phyloP scores from a whole-genome alignment of 1,284 basidiomycete genomes.

The Fistulinella cinereoalba region DNA sequence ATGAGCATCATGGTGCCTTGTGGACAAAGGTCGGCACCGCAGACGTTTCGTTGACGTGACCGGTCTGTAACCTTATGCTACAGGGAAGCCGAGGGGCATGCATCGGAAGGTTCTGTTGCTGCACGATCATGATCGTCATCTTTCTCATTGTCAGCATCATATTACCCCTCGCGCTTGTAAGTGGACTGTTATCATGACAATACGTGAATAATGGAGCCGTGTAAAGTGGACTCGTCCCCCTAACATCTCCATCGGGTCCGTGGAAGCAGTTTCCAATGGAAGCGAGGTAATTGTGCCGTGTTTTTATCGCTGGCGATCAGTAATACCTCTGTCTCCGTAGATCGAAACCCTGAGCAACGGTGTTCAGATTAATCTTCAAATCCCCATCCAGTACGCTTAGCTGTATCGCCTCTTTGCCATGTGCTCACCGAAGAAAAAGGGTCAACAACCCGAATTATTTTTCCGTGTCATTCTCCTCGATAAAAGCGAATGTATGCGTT shows the following conservation, averaged over 20 bases:
- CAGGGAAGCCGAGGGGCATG: conserved; percentile 58
- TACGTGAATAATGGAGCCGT: not conserved
- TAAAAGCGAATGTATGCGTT: conserved; percentile 57
- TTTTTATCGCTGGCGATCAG: not conserved
- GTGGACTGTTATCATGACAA: conserved; percentile 19
- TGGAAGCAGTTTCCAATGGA: conserved; percentile 41
- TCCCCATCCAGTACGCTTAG: conserved; percentile 61
- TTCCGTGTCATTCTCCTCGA: conserved; percentile 64
- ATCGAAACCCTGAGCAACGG: conserved; percentile 42
- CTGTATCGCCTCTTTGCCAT: conserved; percentile 2
- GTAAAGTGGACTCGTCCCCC: conserved; percentile 81
- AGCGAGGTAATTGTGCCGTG: conserved; percentile 40
- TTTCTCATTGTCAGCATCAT: conserved; percentile 69
- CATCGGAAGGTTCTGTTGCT: conserved; percentile 66
- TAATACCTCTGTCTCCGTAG: conserved; percentile 29
- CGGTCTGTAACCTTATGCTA: conserved; percentile 1
- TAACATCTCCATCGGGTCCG: conserved; percentile 60
- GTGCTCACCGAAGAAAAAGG: conserved; percentile 38
- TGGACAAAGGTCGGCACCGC: conserved; percentile 62
- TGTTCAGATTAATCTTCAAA: conserved; percentile 60
- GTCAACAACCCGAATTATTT: conserved; percentile 89
- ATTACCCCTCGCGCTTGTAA: conserved; percentile 69
- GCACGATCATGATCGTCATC: conserved; percentile 60
- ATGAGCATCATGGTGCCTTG: conserved; percentile 54
- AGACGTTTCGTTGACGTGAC: not conserved